Conservation (phyloP, 495 filamentous ascomycete genomes). For the Aspergillus asperescens region DNA sequence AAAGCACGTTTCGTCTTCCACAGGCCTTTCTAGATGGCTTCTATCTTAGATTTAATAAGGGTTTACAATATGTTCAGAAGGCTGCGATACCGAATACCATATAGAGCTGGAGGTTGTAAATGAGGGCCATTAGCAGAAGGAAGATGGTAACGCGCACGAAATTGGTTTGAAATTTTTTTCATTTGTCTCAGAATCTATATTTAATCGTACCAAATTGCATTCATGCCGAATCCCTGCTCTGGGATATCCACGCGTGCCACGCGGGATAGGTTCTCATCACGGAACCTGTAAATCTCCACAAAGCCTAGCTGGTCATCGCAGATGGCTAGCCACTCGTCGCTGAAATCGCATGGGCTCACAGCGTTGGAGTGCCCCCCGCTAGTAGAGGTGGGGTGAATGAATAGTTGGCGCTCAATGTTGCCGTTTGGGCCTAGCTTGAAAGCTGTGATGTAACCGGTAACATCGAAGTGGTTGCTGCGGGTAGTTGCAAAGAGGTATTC, state of each 20-base stretch:
- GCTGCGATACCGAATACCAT: no score
- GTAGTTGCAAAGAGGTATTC: constrained; percentile 77
- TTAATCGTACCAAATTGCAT: constrained; percentile 85
- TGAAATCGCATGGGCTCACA: constrained; percentile 72
- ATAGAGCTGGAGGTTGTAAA: no score
- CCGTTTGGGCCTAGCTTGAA: constrained; percentile 67
- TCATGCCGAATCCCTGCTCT: constrained; percentile 83
- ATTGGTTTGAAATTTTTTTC: neutral
- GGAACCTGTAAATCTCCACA: constrained; percentile 80
- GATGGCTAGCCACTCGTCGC: constrained; percentile 77
- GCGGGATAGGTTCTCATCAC: constrained; percentile 68
- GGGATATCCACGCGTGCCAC: constrained; percentile 69
- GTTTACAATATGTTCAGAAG: no score
- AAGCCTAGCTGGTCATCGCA: constrained; percentile 80
- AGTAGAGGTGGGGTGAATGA: constrained; percentile 75
- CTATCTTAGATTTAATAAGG: no score
- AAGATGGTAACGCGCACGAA: no score
- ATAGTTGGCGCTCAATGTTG: constrained; percentile 69
- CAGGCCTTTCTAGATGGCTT: no score
- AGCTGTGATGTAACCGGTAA: constrained; percentile 75
- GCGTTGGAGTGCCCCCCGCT: constrained; percentile 83
- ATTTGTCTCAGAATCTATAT: neutral
- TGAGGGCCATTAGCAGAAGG: no score
- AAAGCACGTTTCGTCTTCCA: no score
- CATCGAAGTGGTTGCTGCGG: constrained; percentile 64